Conservation (phyloP, 2,329 filamentous ascomycete species). For the Aspergillus hiratsukae region DNA sequence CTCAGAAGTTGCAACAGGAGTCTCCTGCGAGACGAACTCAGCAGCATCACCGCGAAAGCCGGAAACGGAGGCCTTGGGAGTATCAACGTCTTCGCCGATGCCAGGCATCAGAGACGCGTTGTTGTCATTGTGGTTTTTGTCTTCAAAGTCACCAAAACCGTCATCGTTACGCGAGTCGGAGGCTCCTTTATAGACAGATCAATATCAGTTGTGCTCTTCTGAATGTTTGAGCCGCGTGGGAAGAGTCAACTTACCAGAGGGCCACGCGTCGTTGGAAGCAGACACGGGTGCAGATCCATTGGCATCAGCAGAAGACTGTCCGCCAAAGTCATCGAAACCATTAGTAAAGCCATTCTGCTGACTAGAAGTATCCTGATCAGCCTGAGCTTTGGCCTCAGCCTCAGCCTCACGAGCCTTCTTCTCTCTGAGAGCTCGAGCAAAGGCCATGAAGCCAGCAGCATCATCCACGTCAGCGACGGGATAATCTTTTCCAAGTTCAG, state of each 20-base stretch:
- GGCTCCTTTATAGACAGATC: background rate
- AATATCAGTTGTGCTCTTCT: background rate
- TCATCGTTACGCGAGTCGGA: background rate
- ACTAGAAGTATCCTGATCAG: constrained; percentile 1
- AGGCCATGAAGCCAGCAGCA: constrained; percentile 25
- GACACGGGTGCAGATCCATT: background rate
- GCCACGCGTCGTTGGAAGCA: background rate
- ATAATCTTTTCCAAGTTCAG: background rate
- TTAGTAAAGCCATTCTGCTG: constrained; percentile 4
- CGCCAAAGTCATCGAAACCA: background rate
- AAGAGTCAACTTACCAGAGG: constrained; percentile 1
- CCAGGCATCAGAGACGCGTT: background rate
- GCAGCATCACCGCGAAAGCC: background rate
- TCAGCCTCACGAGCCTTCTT: background rate
- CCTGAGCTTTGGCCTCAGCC: background rate
- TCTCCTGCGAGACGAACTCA: background rate
- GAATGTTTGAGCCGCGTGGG: background rate
- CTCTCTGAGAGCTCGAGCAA: constrained; percentile 16
- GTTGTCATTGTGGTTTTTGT: background rate
- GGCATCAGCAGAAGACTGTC: background rate
- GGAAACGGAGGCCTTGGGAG: background rate
- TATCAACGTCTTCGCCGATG: background rate
- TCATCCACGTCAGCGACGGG: constrained; percentile 20
- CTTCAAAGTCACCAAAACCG: background rate
- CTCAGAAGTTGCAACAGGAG: background rate